Evolutionary conservation across 2,329 filamentous ascomycete genomes (phyloP), one percentile per base, ranked within the genome.

Genomic region (Colletotrichum nymphaeae): DNA sequence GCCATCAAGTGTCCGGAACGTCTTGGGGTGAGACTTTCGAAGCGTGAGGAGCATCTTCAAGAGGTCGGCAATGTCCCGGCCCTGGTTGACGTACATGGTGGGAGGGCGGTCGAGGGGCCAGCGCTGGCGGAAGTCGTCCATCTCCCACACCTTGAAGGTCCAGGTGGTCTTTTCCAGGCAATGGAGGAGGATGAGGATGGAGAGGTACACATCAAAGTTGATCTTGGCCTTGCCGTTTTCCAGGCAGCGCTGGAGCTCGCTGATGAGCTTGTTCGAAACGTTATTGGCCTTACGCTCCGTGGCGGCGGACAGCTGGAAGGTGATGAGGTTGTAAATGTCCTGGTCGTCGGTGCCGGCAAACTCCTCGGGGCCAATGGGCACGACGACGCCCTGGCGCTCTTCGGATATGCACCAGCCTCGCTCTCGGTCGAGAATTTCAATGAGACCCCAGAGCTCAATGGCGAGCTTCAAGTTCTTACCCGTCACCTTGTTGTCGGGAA

Each of bases 91-190:
- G 77, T 89, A 93, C 63, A 84, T 84, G 63, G 84, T 82, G 0
- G 91, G 91, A 8, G 88, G 87, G 49, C 84, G 81, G 77, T 90
- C 89, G 3, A 93, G 83, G 4, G 91, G 91, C 91, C 91, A 93
- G 56, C 87, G 86, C 0, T 86, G 86, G 2, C 88, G 86, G 30
- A 92, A 85, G 63, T 88, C 88, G 68, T 90, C 87, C 78, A 92
- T 89, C 76, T 92, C 90, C 90, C 90, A 93, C 2, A 89, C 90
- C 75, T 92, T 91, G 82, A 92, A 92, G 1, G 89, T 88, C 91
- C 91, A 93, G 0, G 90, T 92, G 0, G 90, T 90, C 81, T 92
- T 93, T 78, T 93, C 91, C 16, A 92, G 85, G 75, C 90, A 92
- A 77, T 91, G 92, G 60, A 93, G 86, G 74, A 92, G 88, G 67